Evolutionary conservation across 2,329 filamentous ascomycete genomes (phyloP).

Genomic region (Phyllosticta capitalensis): DNA sequence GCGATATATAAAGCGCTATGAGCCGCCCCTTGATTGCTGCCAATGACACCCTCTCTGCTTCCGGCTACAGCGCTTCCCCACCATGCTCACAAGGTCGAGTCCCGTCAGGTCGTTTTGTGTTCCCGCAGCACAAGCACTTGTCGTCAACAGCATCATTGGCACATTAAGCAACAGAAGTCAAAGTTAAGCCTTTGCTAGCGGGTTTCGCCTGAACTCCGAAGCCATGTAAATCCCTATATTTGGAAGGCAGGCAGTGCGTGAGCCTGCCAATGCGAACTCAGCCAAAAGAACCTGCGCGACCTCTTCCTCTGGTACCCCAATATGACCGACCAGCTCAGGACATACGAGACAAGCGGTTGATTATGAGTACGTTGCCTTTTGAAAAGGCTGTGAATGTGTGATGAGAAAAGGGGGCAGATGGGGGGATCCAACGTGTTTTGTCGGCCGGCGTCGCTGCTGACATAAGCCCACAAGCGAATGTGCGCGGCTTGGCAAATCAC

Average conservation of each 20-base stretch:
- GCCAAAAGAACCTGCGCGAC: conserved; percentile 2
- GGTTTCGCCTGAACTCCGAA: background rate
- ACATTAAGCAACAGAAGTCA: background rate
- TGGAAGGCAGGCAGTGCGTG: conserved; percentile 31
- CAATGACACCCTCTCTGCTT: background rate
- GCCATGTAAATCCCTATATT: conserved; percentile 12
- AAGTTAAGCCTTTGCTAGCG: background rate
- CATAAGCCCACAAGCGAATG: conserved; percentile 1
- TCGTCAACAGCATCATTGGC: background rate
- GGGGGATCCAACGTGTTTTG: background rate
- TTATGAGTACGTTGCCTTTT: conserved; percentile 30
- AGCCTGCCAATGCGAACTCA: conserved; percentile 12
- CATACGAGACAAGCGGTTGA: conserved; percentile 31
- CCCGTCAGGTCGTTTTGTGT: background rate
- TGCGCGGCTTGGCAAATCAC: background rate
- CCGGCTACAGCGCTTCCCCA: background rate
- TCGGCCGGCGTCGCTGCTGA: conserved; percentile 1
- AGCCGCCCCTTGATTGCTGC: background rate
- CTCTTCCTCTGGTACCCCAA: conserved; percentile 34
- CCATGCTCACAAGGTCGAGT: background rate
- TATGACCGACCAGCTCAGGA: conserved; percentile 36
- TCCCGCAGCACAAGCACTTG: background rate
- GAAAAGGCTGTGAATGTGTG: conserved; percentile 32
- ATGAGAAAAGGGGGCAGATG: conserved; percentile 11
- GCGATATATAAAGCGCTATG: background rate